These are phyloP conservation scores for Quercus bicolor DNA, from an alignment of 306 rosid species.

Conservation along the genomic window DNA sequence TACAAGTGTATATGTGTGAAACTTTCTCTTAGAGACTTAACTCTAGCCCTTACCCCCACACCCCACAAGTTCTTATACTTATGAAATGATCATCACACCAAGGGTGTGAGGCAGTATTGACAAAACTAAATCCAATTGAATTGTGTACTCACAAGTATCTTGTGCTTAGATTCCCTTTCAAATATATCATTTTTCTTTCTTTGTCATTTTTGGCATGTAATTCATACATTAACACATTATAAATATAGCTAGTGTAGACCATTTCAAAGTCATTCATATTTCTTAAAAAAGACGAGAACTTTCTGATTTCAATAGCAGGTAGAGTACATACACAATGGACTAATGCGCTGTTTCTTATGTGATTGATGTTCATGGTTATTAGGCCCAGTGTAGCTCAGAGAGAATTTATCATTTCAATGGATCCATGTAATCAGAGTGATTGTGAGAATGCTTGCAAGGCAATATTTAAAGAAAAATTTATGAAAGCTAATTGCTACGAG, in stretches of 20 bases:
- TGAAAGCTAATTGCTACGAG: too few species aligned
- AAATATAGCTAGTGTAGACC: not conserved
- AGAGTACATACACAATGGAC: not conserved
- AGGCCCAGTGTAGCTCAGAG: not conserved
- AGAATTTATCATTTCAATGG: not conserved
- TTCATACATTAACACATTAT: not conserved
- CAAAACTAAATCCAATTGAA: too few species aligned
- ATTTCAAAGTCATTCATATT: not conserved
- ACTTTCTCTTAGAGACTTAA: too few species aligned
- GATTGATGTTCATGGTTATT: not conserved
- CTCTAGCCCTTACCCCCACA: too few species aligned
- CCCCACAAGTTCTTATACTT: too few species aligned
- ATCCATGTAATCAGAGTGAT: not conserved
- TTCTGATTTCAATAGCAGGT: not conserved
- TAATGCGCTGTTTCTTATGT: not conserved
- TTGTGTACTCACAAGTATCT: too few species aligned
- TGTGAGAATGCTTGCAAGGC: not conserved
- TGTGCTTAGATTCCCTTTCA: too few species aligned
- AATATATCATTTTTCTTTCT: not conserved
- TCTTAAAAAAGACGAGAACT: too few species aligned
- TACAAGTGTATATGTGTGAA: too few species aligned
- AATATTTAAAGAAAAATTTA: not conserved
- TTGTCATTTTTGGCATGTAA: not conserved
- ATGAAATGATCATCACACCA: too few species aligned
- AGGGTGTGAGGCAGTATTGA: too few species aligned